A percentile compares a stretch with the other conserved stretches of the same genome.
Conservation (phyloP, 2,329 filamentous ascomycete species). For the Aspergillus texensis region DNA sequence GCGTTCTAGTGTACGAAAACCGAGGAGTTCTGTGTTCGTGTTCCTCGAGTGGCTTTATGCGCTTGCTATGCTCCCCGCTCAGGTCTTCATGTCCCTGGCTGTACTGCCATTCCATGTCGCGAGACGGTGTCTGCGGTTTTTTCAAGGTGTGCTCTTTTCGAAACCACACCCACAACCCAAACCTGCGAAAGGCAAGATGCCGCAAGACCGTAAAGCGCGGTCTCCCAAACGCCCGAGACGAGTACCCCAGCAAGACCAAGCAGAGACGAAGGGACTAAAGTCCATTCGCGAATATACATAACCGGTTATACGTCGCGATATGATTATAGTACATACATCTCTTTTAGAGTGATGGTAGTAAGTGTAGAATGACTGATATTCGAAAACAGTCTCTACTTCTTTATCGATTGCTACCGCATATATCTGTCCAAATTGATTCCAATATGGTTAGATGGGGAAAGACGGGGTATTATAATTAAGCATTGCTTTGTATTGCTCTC, state of each 20-base stretch:
- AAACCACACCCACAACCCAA: constrained; percentile 7
- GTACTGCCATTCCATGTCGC: constrained; percentile 34
- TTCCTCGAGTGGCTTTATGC: constrained; percentile 42
- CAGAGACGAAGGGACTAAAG: constrained; percentile 3
- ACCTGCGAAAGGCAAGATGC: constrained; percentile 27
- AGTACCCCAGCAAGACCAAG: constrained; percentile 2
- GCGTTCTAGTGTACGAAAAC: constrained; percentile 24
- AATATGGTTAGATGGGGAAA: not conserved
- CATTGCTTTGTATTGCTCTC: not conserved
- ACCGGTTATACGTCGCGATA: not conserved
- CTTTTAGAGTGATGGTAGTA: not conserved
- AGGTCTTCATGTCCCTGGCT: constrained; percentile 32
- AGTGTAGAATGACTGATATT: not conserved
- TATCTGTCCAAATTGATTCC: not conserved
- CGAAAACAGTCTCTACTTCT: not conserved
- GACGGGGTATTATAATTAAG: not conserved
- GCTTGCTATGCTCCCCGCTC: constrained; percentile 39
- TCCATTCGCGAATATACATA: constrained; percentile 12
- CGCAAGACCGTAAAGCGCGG: constrained; percentile 10
- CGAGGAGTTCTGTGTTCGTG: constrained; percentile 29
- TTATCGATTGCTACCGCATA: not conserved
- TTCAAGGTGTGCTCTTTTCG: constrained; percentile 8
- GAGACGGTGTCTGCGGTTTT: constrained; percentile 20
- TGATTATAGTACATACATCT: not conserved
- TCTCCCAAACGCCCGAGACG: constrained; percentile 13